Evolutionary conservation across 1,284 basidiomycete species (phyloP), one percentile per base, ranked within the genome.

Genomic region (Papiliotrema laurentii): DNA sequence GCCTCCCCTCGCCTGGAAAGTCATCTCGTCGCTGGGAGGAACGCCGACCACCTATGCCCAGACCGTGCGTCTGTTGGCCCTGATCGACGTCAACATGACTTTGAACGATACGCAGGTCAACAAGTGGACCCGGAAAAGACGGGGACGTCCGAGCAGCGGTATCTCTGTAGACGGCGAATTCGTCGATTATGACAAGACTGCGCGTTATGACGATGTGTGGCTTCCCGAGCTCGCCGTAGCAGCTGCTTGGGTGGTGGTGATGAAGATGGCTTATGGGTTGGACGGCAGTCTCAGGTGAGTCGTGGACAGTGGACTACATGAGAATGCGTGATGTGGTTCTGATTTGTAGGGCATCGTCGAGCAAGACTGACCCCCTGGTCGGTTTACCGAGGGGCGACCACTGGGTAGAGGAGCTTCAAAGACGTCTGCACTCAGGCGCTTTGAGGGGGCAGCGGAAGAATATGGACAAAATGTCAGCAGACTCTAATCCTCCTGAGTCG

Each of bases 261-360:
- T 91, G 65, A 92, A 91, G 72, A 76, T 92, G 75, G 79, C 84
- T 10, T 91, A 92, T 61, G 89, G 89, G 1, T 67, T 92, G 26
- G 88, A 91, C 68, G 86, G 82, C n/a, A 73, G 71, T 52, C 54
- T 64, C 42, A 80, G 86, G 86, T 83, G 58, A 45, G 75, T 66
- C n/a, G 11, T 35, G 2, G 25, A 11, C 11, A n/a, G 33, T 34
- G 34, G n/a, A 21, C 24, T 18, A 27, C 31, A 10, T 22, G 16
- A 34, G 45, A 42, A 49, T 48, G 46, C 34, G 21, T 19, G 33
- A 43, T 5, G 51, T 49, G 40, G 45, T 45, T 35, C 37, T 50
- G 34, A 50, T 27, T n/a, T 36, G 50, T 41, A 58, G 50, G 36
- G 24, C 48, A 14, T 52, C 47, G n/a, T 26, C 55, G 3, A 28